Conservation (phyloP, 164 flowering plant genomes). For the Malania oleifera region DNA sequence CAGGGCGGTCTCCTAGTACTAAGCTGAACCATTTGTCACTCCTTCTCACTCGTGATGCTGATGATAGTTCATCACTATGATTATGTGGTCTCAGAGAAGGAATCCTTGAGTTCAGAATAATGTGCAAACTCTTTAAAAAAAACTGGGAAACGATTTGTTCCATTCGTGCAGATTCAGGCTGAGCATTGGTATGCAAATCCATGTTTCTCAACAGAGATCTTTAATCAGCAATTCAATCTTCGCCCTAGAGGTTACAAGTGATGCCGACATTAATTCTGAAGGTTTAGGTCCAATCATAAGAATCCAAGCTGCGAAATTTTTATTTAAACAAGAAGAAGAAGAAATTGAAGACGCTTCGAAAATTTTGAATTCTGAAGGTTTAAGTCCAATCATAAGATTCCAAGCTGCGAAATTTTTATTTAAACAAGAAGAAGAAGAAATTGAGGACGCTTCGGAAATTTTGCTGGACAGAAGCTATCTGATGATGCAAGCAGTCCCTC, state of each 20-base stretch:
- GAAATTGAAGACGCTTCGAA: no score
- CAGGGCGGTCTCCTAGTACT: conserved; percentile 67
- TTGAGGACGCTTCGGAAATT: no score
- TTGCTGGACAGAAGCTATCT: no score
- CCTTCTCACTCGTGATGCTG: conserved; percentile 39
- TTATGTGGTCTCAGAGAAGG: conserved; percentile 43
- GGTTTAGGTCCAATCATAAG: neutral
- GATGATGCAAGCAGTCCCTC: no score
- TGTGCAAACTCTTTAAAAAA: conserved; percentile 64
- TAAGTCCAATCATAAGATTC: no score
- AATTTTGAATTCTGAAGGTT: neutral
- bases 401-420: no score
- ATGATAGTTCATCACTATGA: conserved; percentile 29
- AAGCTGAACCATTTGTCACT: conserved; percentile 85
- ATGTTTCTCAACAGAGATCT: conserved; percentile 16
- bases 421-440: no score
- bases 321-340: no score
- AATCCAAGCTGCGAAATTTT: no score
- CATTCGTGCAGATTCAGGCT: conserved; percentile 42
- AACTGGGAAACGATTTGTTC: conserved; percentile 79
- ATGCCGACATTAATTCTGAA: neutral
- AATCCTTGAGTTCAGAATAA: conserved; percentile 69
- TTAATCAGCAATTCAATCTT: neutral
- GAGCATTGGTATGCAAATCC: conserved; percentile 46
- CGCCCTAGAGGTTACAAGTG: neutral